phyloP scores from a whole-genome alignment of 805 yeast genomes.

The Teunomyces kruisii region DNA sequence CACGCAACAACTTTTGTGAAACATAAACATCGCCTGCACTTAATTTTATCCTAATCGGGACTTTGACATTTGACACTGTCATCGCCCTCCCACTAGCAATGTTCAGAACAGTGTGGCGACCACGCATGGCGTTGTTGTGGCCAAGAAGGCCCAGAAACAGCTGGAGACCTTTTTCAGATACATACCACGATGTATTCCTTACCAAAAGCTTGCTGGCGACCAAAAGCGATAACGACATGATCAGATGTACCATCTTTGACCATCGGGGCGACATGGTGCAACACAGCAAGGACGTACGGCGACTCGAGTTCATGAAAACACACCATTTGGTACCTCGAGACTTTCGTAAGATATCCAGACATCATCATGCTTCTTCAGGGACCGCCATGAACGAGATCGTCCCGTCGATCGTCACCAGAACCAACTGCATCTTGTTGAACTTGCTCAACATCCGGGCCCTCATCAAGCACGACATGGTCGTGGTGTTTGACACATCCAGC shows the following conservation, averaged over 20 bases:
- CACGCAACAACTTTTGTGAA: neutral
- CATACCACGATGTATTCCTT: constrained; percentile 17
- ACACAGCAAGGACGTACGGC: constrained; percentile 46
- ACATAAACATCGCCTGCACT: constrained; percentile 4
- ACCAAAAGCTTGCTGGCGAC: constrained; percentile 19
- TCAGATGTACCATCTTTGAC: constrained; percentile 53
- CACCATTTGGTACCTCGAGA: constrained; percentile 58
- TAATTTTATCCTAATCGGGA: constrained; percentile 4
- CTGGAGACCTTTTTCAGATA: neutral
- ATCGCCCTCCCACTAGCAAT: neutral
- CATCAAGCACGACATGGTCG: constrained; percentile 51
- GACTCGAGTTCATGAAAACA: constrained; percentile 41
- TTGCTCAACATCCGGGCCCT: constrained; percentile 52
- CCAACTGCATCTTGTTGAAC: constrained; percentile 47
- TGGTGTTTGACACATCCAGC: constrained; percentile 39
- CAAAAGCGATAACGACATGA: constrained; percentile 30
- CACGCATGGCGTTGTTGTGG: neutral
- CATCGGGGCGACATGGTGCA: constrained; percentile 41
- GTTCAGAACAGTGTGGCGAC: neutral
- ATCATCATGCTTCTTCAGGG: constrained; percentile 10
- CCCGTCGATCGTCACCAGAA: constrained; percentile 53
- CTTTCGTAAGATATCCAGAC: constrained; percentile 50
- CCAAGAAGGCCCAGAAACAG: neutral
- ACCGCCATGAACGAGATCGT: constrained; percentile 45
- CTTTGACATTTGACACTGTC: neutral